These are phyloP conservation scores for Neurospora intermedia DNA, from an alignment of 495 filamentous ascomycete genomes.

Conservation along the genomic window DNA sequence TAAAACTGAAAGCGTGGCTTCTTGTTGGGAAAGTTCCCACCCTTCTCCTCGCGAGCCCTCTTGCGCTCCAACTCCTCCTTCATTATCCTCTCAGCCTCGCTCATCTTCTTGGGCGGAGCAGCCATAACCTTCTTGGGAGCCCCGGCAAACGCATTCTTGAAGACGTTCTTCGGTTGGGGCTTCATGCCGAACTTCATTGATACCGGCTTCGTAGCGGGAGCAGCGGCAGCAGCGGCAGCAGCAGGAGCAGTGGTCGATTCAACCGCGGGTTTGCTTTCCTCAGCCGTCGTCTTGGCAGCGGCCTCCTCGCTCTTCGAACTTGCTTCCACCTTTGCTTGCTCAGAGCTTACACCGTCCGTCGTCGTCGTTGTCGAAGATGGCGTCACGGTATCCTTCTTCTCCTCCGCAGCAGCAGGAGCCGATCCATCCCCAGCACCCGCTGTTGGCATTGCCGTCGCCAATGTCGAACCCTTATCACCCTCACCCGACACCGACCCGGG, in stretches of 20 bases:
- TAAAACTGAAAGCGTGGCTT: conserved; percentile 23
- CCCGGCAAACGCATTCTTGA: conserved; percentile 54
- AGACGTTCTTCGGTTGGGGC: conserved; percentile 71
- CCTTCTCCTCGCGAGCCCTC: conserved; percentile 36
- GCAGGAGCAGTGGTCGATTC: neutral
- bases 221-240: conserved; percentile 1
- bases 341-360: neutral
- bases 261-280: conserved; percentile 1
- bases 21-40: conserved; percentile 25
- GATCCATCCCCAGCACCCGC: neutral
- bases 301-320: neutral
- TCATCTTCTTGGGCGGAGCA: conserved; percentile 66
- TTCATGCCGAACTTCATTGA: conserved; percentile 48
- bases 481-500: neutral
- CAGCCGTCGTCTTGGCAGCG: neutral
- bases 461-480: conserved; percentile 11
- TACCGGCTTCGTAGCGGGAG: conserved; percentile 22
- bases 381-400: neutral
- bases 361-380: neutral
- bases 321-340: neutral
- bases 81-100: conserved; percentile 86
- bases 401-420: neutral
- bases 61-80: conserved; percentile 73
- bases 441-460: neutral
- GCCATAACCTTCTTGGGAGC: conserved; percentile 48